Conservation (phyloP, 163 green algal species). For the Botryococcus braunii region DNA sequence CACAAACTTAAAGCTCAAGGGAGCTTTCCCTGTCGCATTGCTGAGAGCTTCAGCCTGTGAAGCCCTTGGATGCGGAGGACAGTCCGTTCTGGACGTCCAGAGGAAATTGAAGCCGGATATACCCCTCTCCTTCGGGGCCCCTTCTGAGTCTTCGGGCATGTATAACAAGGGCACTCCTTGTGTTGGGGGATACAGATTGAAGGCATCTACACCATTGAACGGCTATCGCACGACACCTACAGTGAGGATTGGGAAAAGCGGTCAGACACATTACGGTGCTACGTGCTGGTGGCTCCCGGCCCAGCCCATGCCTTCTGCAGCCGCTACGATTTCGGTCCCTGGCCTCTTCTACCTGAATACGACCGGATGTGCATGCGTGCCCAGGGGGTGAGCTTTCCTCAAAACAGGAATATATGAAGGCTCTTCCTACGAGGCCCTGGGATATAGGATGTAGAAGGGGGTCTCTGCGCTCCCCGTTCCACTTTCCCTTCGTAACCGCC, state of each 20-base stretch:
- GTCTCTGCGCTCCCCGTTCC: too few species aligned
- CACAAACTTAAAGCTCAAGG: too few species aligned
- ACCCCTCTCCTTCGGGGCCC: background rate
- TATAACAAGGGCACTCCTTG: background rate
- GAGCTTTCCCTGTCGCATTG: too few species aligned
- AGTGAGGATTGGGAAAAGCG: conserved; percentile 5
- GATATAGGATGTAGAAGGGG: too few species aligned
- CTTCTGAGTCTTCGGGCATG: background rate
- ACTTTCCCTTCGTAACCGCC: too few species aligned
- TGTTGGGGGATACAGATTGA: conserved; percentile 27
- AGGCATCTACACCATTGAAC: conserved; percentile 34
- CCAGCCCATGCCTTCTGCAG: conserved; percentile 64
- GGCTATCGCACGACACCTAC: conserved; percentile 10
- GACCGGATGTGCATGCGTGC: too few species aligned
- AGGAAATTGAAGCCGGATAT: background rate
- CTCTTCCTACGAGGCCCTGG: too few species aligned
- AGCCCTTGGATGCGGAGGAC: too few species aligned
- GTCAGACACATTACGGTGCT: conserved; percentile 67
- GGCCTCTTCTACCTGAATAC: conserved; percentile 64
- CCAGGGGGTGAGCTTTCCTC: too few species aligned
- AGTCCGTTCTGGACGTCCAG: background rate
- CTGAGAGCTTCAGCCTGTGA: too few species aligned
- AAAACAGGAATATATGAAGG: too few species aligned
- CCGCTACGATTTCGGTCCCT: conserved; percentile 84
- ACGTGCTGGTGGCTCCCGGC: conserved; percentile 64